A percentile compares a stretch with the other conserved stretches of the same genome.
These are phyloP conservation scores for Thecaphora thlaspeos DNA, from an alignment of 1,284 basidiomycete species.

Conservation along the genomic window DNA sequence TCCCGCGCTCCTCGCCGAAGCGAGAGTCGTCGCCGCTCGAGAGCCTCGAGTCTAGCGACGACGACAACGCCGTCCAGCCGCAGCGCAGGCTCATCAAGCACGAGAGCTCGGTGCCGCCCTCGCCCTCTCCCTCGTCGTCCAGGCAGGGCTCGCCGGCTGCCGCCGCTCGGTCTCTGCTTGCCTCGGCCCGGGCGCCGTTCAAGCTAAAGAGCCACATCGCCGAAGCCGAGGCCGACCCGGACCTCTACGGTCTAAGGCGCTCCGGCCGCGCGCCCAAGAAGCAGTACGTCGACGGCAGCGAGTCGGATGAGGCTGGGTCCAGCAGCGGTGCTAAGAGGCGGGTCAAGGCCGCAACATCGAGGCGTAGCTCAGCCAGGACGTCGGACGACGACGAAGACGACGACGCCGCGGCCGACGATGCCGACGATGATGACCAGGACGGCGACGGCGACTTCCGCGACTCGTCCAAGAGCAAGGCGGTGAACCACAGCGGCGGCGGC, in stretches of 20 bases:
- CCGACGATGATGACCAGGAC: constrained; percentile 72
- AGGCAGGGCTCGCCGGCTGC: no score
- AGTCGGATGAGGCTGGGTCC: constrained; percentile 20
- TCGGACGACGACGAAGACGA: constrained; percentile 62
- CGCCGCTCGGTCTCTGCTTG: no score
- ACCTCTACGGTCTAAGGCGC: constrained; percentile 58
- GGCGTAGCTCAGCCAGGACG: constrained; percentile 28
- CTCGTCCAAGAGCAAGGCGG: constrained; percentile 8
- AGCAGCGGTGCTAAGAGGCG: neutral
- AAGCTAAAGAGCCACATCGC: no score
- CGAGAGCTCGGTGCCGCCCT: no score
- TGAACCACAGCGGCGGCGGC: no score
- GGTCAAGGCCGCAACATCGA: constrained; percentile 1
- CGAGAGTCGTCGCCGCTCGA: no score
- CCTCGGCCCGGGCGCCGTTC: no score
- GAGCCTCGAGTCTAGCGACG: no score
- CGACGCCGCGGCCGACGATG: constrained; percentile 76
- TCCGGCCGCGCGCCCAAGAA: constrained; percentile 56
- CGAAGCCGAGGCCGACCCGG: constrained; percentile 50
- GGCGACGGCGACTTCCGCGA: constrained; percentile 60
- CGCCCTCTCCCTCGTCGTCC: no score
- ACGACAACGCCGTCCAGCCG: no score
- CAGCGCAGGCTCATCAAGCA: no score
- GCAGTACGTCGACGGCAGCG: constrained; percentile 30
- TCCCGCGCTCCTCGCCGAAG: no score